These are phyloP conservation scores for Hyaloscypha finlandica DNA, from an alignment of 495 filamentous ascomycete genomes.

Conservation along the genomic window DNA sequence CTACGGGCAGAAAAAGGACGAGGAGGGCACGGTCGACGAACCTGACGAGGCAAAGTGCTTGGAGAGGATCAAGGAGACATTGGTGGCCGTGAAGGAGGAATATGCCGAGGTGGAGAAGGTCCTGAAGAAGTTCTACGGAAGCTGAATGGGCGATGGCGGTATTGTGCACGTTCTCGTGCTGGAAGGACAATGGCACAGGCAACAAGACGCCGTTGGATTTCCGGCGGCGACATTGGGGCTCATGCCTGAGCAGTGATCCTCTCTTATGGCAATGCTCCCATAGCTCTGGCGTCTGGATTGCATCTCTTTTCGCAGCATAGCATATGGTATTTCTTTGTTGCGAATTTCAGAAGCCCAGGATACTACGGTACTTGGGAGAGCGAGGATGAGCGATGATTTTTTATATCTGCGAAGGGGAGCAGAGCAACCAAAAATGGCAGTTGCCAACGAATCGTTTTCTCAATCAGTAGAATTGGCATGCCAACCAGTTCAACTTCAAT, in stretches of 20 bases:
- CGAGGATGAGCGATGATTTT: conserved; percentile 11
- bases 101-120: conserved; percentile 72
- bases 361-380: conserved; percentile 24
- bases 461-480: neutral
- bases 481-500: neutral
- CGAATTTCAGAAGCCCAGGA: conserved; percentile 9
- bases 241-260: conserved; percentile 22
- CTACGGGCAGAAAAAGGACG: conserved; percentile 77
- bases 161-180: conserved; percentile 29
- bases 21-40: conserved; percentile 66
- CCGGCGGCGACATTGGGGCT: conserved; percentile 31
- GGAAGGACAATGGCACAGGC: conserved; percentile 18
- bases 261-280: conserved; percentile 32
- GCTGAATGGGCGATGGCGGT: neutral
- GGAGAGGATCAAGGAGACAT: conserved; percentile 64
- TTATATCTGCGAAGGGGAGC: neutral
- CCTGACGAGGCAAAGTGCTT: conserved; percentile 66
- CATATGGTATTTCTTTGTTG: conserved; percentile 23
- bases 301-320: conserved; percentile 16
- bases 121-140: conserved; percentile 65
- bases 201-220: conserved; percentile 23
- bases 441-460: neutral
- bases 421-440: neutral
- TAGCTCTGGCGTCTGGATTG: conserved; percentile 28
- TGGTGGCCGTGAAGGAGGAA: conserved; percentile 72